Evolutionary conservation across 1,284 basidiomycete species (phyloP).

Genomic region (Malassezia cuniculi): DNA sequence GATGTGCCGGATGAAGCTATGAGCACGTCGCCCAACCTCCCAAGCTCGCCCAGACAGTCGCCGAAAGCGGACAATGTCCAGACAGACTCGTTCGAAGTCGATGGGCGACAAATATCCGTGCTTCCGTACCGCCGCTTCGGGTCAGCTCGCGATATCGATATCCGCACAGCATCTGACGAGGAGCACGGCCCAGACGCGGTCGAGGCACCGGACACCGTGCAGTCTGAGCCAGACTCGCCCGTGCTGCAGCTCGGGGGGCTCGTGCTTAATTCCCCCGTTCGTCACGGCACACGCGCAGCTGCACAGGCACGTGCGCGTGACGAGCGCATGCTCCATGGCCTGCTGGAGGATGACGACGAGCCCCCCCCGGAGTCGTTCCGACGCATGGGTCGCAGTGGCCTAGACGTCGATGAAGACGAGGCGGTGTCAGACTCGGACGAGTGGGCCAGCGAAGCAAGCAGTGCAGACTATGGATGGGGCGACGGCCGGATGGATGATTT

Average conservation of each 20-base stretch:
- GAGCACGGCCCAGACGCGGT: no score
- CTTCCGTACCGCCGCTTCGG: conserved; percentile 11
- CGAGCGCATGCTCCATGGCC: neutral
- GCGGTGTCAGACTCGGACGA: conserved; percentile 11
- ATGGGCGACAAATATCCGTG: neutral
- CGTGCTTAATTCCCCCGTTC: neutral
- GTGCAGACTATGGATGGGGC: conserved; percentile 18
- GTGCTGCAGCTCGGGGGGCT: no score
- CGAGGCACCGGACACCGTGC: no score
- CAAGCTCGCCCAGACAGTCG: no score
- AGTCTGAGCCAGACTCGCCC: no score
- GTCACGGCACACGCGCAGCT: neutral
- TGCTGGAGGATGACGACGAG: neutral
- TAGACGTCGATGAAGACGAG: conserved; percentile 6
- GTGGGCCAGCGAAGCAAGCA: conserved; percentile 20
- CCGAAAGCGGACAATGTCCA: no score
- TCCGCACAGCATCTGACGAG: no score
- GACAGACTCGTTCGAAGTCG: no score
- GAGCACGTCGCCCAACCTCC: no score
- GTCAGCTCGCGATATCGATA: neutral
- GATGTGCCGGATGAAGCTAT: no score
- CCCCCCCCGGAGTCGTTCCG: neutral
- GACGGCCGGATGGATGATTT: conserved; percentile 21
- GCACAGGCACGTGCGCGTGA: neutral
- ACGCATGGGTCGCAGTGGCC: neutral